These are phyloP conservation scores for Rhododendron ovatum DNA, from an alignment of 148 eudicot species.

Conservation along the genomic window DNA sequence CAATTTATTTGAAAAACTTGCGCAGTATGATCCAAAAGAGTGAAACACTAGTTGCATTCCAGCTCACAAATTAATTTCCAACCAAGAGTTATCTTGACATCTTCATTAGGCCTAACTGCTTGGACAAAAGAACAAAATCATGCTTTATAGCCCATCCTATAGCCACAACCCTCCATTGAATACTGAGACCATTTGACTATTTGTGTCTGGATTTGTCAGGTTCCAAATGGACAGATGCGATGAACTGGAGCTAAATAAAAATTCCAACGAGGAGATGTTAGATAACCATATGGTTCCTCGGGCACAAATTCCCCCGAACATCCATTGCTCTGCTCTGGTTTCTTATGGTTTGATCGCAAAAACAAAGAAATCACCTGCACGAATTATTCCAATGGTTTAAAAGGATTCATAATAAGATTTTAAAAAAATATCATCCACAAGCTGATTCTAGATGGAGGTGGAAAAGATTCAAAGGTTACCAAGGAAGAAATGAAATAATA, in stretches of 20 bases:
- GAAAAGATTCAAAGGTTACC: background rate
- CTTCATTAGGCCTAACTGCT: background rate
- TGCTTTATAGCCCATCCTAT: slow-evolving; percentile 2
- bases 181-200: background rate
- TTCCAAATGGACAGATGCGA: background rate
- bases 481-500: background rate
- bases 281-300: slow-evolving; percentile 48
- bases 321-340: slow-evolving; percentile 21
- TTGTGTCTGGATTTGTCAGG: background rate
- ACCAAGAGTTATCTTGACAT: background rate
- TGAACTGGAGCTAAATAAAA: background rate
- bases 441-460: slow-evolving; percentile 6
- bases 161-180: background rate
- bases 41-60: background rate
- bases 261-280: background rate
- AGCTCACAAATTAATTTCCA: background rate
- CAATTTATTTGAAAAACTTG: background rate
- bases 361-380: slow-evolving; percentile 81
- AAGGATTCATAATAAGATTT: background rate
- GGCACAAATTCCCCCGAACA: slow-evolving; percentile 27
- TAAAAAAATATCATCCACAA: background rate
- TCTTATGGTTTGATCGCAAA: slow-evolving; percentile 57
- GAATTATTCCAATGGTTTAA: slow-evolving; percentile 17
- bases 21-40: slow-evolving; percentile 1
- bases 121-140: background rate